phyloP scores from a whole-genome alignment of 2,329 filamentous ascomycete species.

The Venturia effusa region DNA sequence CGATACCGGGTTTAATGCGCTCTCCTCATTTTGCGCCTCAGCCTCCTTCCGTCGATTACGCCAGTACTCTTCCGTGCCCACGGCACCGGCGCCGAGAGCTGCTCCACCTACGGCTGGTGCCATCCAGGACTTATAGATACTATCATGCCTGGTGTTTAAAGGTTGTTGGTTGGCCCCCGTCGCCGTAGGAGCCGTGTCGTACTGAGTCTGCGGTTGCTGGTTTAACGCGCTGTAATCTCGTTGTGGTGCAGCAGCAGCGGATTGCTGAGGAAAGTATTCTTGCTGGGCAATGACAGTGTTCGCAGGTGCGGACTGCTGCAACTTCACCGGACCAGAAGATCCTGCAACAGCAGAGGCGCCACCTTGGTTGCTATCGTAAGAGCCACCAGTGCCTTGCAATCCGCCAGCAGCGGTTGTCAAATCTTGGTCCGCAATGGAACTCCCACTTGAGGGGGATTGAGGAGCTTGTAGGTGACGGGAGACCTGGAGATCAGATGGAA shows the following conservation, averaged over 20 bases:
- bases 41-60: conserved; percentile 18
- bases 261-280: neutral
- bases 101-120: conserved; percentile 33
- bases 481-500: conserved; percentile 69
- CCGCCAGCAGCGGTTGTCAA: conserved; percentile 48
- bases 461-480: conserved; percentile 66
- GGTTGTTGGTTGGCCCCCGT: neutral
- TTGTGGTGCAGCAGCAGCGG: neutral
- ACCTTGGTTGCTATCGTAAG: neutral
- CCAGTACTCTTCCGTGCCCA: conserved; percentile 27
- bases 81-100: conserved; percentile 18
- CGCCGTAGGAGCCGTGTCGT: neutral
- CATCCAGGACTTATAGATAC: conserved; percentile 33
- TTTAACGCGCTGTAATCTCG: neutral
- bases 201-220: neutral
- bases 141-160: conserved; percentile 3
- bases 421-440: conserved; percentile 50
- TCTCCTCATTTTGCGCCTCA: conserved; percentile 6
- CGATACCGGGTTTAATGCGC: neutral
- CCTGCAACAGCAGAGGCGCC: neutral
- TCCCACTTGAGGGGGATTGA: conserved; percentile 71
- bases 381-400: conserved; percentile 26
- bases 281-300: neutral
- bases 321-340: neutral
- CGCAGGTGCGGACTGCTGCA: neutral